Percentiles rank a stretch among this genome's conserved stretches.
Conservation (phyloP, 768 basidiomycete species). For the Lactarius deliciosus region DNA sequence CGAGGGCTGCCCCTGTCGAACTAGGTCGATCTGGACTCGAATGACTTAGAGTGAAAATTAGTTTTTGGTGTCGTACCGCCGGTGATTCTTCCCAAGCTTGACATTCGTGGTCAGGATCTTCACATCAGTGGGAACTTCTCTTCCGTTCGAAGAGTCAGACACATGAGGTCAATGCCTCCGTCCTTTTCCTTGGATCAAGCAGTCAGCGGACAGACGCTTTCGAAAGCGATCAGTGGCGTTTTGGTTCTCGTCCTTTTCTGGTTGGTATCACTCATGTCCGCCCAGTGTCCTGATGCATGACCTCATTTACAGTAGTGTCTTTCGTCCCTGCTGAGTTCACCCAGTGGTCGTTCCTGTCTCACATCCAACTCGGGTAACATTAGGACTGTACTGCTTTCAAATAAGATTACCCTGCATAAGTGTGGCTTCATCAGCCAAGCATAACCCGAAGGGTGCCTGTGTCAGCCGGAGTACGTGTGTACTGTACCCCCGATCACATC, state of each 20-base stretch:
- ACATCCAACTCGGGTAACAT: slow-evolving; percentile 13
- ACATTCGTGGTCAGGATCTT: background rate
- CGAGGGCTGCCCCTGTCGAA: background rate
- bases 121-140: background rate
- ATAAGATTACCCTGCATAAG: background rate
- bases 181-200: no score
- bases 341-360: background rate
- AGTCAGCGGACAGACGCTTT: background rate
- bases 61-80: background rate
- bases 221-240: slow-evolving; percentile 20
- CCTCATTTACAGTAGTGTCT: slow-evolving; percentile 3
- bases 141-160: background rate
- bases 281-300: background rate
- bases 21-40: background rate
- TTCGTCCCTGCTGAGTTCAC: background rate
- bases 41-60: background rate
- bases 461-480: background rate
- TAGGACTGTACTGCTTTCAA: slow-evolving; percentile 7
- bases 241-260: background rate
- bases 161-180: background rate
- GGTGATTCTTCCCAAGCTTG: background rate
- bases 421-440: background rate
- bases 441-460: background rate
- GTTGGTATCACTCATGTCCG: slow-evolving; percentile 9
- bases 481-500: background rate